Conservation (phyloP, 805 yeast genomes). For the Spencermartinsiella europaea region DNA sequence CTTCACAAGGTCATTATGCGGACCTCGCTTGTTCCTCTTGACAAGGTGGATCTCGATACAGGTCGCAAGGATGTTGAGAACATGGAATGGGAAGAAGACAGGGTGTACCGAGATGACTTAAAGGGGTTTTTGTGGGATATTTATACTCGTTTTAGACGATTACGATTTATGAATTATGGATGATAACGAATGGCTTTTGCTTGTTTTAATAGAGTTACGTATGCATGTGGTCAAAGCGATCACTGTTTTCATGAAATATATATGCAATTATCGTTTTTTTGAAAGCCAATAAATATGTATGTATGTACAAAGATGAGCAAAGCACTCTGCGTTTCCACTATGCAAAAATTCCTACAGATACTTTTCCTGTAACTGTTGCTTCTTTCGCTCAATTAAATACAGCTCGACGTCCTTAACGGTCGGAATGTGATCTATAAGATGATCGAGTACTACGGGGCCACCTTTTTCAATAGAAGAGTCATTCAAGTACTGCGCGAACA, state of each 20-base stretch:
- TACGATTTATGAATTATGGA: too few relatives aligned
- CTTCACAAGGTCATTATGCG: slow-evolving; percentile 57
- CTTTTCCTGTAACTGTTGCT: slow-evolving; percentile 15
- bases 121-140: slow-evolving; percentile 3
- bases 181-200: too few relatives aligned
- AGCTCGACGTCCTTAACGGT: slow-evolving; percentile 23
- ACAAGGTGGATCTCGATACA: slow-evolving; percentile 72
- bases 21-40: slow-evolving; percentile 61
- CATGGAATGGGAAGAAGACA: slow-evolving; percentile 74
- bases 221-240: too few relatives aligned
- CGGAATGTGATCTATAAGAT: slow-evolving; percentile 16
- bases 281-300: too few relatives aligned
- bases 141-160: background rate
- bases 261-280: too few relatives aligned
- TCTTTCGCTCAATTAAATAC: slow-evolving; percentile 21
- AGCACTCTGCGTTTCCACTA: too few relatives aligned
- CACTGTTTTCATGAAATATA: too few relatives aligned
- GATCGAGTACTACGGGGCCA: slow-evolving; percentile 10
- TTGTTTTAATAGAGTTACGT: too few relatives aligned
- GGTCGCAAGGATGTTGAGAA: slow-evolving; percentile 83
- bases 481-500: background rate
- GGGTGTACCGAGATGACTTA: slow-evolving; percentile 21
- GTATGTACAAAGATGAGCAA: too few relatives aligned
- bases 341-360: too few relatives aligned
- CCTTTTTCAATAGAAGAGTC: background rate